These are phyloP conservation scores for Fraxinus excelsior DNA, from an alignment of 257 asterid species.

Conservation along the genomic window DNA sequence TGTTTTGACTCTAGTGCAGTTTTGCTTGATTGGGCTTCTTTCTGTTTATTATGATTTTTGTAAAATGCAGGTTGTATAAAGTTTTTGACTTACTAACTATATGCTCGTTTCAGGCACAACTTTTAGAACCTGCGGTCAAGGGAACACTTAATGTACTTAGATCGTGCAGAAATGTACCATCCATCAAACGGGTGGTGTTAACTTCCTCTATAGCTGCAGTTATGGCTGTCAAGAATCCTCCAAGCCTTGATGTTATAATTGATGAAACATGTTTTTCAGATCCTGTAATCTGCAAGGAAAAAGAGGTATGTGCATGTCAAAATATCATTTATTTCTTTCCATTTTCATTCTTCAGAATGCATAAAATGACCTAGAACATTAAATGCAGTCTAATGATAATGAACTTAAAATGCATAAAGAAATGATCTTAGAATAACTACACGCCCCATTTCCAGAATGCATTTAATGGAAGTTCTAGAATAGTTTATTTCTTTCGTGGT, in stretches of 20 bases:
- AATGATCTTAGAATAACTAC: no score
- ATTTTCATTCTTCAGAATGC: not conserved
- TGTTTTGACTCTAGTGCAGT: not conserved
- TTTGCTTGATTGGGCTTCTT: not conserved
- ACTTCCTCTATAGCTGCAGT: conserved; percentile 47
- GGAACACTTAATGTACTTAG: conserved; percentile 52
- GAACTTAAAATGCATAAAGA: no score
- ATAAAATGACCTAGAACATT: no score
- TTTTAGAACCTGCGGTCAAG: conserved; percentile 48
- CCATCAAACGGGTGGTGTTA: conserved; percentile 43
- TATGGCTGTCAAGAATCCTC: conserved; percentile 4
- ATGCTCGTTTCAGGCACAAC: conserved; percentile 30
- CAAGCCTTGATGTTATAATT: conserved; percentile 32
- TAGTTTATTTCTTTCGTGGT: no score
- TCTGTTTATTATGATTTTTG: not conserved
- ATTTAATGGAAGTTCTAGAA: no score
- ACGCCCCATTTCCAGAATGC: no score
- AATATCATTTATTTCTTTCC: not conserved
- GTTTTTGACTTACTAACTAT: not conserved
- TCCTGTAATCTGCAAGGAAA: conserved; percentile 37
- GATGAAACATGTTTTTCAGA: conserved; percentile 60
- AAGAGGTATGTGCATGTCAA: conserved; percentile 30
- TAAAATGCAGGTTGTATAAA: not conserved
- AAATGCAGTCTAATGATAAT: no score
- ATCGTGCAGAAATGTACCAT: conserved; percentile 38